A percentile compares a stretch with the other conserved stretches of the same genome.
Conservation (phyloP, 345 rosid genomes). For the Eucalyptus grandis region DNA sequence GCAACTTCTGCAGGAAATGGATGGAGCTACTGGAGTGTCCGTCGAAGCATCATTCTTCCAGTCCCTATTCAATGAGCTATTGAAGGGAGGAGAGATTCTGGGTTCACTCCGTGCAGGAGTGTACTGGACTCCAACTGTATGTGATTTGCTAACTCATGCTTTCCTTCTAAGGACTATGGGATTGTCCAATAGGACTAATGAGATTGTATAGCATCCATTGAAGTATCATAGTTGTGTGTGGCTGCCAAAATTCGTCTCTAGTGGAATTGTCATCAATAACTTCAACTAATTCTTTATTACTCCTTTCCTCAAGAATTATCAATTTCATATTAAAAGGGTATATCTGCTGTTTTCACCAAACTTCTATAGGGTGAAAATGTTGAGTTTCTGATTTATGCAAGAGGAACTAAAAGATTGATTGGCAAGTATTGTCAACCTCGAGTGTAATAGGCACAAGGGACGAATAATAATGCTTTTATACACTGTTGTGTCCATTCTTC, state of each 20-base stretch:
- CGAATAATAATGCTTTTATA: not conserved
- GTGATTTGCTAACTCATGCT: slow-evolving; percentile 2
- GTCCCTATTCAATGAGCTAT: slow-evolving; percentile 63
- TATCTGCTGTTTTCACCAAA: not conserved
- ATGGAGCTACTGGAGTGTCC: slow-evolving; percentile 78
- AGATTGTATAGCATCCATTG: not conserved
- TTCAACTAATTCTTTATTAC: not conserved
- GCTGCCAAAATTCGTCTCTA: not conserved
- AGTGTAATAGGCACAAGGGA: not conserved
- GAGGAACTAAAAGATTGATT: not conserved
- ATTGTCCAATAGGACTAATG: not conserved
- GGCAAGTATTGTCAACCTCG: not conserved
- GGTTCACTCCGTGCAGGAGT: slow-evolving; percentile 97
- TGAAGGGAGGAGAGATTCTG: slow-evolving; percentile 78
- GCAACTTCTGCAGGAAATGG: slow-evolving; percentile 79
- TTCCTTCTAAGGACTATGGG: not conserved
- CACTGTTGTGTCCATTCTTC: not conserved
- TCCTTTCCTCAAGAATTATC: not conserved
- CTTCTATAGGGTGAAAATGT: not conserved
- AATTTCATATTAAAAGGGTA: not conserved
- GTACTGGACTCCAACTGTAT: slow-evolving; percentile 93
- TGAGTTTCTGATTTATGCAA: not conserved
- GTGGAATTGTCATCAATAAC: not conserved
- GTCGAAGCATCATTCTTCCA: slow-evolving; percentile 81
- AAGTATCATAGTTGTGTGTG: not conserved